Evolutionary conservation across 2,329 filamentous ascomycete species (phyloP).

Genomic region (Colletotrichum acutatum): DNA sequence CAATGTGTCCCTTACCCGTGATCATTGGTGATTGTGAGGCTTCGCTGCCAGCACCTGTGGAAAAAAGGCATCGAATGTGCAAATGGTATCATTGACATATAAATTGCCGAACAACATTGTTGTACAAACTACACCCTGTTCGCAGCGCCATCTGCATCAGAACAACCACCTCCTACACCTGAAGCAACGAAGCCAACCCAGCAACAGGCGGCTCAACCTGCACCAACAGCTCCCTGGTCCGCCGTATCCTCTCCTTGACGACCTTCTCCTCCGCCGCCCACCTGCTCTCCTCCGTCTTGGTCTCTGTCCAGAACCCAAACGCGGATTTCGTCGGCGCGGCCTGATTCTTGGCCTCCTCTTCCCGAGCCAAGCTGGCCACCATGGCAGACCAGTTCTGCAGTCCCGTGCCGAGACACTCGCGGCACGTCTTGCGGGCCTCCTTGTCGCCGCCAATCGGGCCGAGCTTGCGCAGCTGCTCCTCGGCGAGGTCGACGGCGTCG

Average conservation of each 20-base stretch:
- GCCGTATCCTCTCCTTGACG: slow-evolving; percentile 61
- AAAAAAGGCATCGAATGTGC: neutral
- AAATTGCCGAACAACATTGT: neutral
- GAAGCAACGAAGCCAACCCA: slow-evolving; percentile 51
- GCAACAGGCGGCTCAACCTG: slow-evolving; percentile 52
- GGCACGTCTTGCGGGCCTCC: slow-evolving; percentile 67
- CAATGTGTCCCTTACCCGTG: no score
- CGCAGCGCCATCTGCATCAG: neutral
- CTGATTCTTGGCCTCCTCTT: slow-evolving; percentile 55
- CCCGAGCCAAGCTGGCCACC: slow-evolving; percentile 72
- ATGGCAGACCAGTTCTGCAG: slow-evolving; percentile 87
- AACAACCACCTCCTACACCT: slow-evolving; percentile 45
- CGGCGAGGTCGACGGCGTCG: slow-evolving; percentile 85
- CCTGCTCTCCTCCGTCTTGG: slow-evolving; percentile 51
- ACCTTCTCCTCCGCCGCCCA: slow-evolving; percentile 68
- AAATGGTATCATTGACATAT: neutral
- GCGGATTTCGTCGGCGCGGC: slow-evolving; percentile 39
- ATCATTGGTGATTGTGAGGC: no score
- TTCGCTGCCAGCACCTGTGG: no score
- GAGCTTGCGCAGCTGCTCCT: slow-evolving; percentile 69
- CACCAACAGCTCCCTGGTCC: slow-evolving; percentile 64
- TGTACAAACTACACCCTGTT: neutral
- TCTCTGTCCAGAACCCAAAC: slow-evolving; percentile 54
- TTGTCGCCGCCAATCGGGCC: slow-evolving; percentile 29
- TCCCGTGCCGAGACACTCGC: slow-evolving; percentile 80